Base-by-base conservation (phyloP, 1,284 basidiomycete genomes). In the Abortiporus biennis region DNA sequence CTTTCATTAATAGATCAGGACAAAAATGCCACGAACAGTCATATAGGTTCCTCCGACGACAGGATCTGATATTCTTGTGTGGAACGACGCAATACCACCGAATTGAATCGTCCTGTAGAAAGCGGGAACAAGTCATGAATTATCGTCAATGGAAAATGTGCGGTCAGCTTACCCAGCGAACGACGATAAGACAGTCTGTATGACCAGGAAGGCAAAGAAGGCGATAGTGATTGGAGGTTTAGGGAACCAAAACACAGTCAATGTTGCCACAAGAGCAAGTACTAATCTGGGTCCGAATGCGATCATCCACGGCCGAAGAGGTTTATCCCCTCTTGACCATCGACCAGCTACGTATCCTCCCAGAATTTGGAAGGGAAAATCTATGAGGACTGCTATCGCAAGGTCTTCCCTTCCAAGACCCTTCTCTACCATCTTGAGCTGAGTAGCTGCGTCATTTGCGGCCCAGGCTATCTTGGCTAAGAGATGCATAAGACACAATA, bases 11-110 rank as follows among this genome's bases (percentile, higher is more conserved):
- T 9, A 11, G 20, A 20, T 11, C 22, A 24, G 20, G 3, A 5
- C 21, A 8, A 15, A 57, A n/a, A n/a, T n/a, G n/a, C n/a, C n/a
- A n/a, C 82, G 61, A 58, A 92, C 91, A 12, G 93, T 97, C 93
- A 97, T 97, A 61, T 97, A 97, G 1, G 94, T 97, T 37, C 93
- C 96, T 22, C 96, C 96, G 47, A 99, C 98, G 12, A 97, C 59
- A 0, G 96, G 96, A 60, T 99, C 96, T 0, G 96, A 93, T 40
- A 99, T 87, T 47, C 91, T 84, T 1, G 94, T 98, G 59, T 99
- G 95, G 76, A 98, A 99, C 3, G 96, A 95, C 6, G 92, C 92
- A 52, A 99, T 94, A 13, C 95, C 94, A 16, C 98, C 95, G 57
- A 99, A 99, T 64, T 99, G 95, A 8, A 99, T 86, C 5, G 96